These are phyloP conservation scores for Cucumis hystrix DNA, from an alignment of 306 rosid species.

Conservation along the genomic window DNA sequence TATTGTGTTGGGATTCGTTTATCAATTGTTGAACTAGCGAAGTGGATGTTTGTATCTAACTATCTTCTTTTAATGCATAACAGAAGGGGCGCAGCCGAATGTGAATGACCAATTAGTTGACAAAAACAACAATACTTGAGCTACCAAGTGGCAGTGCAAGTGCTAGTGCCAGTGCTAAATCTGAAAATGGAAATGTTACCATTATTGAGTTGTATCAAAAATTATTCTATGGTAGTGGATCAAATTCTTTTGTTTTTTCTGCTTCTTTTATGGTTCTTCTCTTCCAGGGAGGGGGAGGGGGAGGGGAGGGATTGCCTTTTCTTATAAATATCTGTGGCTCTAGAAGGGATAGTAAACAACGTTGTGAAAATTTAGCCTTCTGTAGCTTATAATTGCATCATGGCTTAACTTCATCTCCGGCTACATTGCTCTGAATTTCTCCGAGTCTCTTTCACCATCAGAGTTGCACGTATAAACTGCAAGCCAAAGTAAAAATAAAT, in stretches of 20 bases:
- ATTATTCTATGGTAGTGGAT: not conserved
- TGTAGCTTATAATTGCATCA: not conserved
- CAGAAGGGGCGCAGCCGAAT: constrained; percentile 6
- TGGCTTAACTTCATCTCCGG: not conserved
- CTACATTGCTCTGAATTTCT: not conserved
- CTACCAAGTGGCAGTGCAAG: not conserved
- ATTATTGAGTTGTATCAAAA: not conserved
- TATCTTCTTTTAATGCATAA: not conserved
- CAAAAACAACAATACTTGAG: not conserved
- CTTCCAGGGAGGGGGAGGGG: not conserved
- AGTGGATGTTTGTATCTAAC: not conserved
- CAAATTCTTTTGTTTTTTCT: not conserved
- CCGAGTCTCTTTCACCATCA: not conserved
- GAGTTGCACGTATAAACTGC: not conserved
- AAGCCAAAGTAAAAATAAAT: not conserved
- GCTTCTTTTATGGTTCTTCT: not conserved
- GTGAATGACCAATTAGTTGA: not conserved
- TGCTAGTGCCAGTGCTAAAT: not conserved
- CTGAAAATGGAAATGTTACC: not conserved
- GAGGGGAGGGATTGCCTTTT: not conserved
- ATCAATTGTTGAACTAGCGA: not conserved
- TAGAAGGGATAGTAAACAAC: not conserved
- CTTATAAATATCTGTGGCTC: not conserved
- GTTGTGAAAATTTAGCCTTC: constrained; percentile 4
- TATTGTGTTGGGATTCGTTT: not conserved